Conservation (phyloP, 768 basidiomycete genomes). For the Xanthoconium stramineum region DNA sequence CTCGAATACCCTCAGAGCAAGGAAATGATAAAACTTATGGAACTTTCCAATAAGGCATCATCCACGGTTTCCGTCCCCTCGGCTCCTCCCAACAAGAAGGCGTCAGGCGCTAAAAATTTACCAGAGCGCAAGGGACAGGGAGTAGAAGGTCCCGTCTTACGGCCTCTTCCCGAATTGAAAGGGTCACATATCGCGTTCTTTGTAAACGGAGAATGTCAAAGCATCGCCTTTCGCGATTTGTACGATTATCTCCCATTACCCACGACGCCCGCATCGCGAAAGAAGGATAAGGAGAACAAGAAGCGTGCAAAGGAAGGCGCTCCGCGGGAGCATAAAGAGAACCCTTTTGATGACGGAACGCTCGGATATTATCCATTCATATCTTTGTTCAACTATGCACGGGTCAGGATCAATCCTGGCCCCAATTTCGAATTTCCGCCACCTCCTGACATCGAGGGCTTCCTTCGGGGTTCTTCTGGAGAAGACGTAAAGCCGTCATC, state of each 20-base stretch:
- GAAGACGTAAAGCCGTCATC: constrained; percentile 28
- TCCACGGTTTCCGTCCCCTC: constrained; percentile 56
- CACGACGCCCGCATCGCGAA: constrained; percentile 51
- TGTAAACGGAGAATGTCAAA: constrained; percentile 84
- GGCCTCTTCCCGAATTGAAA: constrained; percentile 65
- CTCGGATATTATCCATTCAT: constrained; percentile 96
- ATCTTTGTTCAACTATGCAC: constrained; percentile 88
- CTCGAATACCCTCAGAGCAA: constrained; percentile 85
- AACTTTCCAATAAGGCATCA: constrained; percentile 61
- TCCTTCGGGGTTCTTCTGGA: constrained; percentile 41
- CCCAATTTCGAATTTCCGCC: constrained; percentile 83
- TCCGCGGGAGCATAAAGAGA: constrained; percentile 70
- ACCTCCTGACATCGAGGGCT: constrained; percentile 69
- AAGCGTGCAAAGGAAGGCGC: constrained; percentile 63
- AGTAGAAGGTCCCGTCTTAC: constrained; percentile 41
- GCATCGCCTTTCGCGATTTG: constrained; percentile 80
- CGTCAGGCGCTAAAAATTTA: constrained; percentile 62
- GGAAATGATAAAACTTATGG: constrained; percentile 90
- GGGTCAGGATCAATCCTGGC: constrained; percentile 82
- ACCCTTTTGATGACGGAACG: constrained; percentile 89
- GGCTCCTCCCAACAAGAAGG: constrained; percentile 54
- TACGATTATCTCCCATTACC: constrained; percentile 88
- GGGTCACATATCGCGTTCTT: constrained; percentile 85
- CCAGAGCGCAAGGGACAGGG: constrained; percentile 49
- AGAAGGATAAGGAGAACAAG: constrained; percentile 58